Evolutionary conservation across 148 eudicot species (phyloP), one percentile per base, ranked within the genome.

Genomic region (Vaccinium macrocarpon): DNA sequence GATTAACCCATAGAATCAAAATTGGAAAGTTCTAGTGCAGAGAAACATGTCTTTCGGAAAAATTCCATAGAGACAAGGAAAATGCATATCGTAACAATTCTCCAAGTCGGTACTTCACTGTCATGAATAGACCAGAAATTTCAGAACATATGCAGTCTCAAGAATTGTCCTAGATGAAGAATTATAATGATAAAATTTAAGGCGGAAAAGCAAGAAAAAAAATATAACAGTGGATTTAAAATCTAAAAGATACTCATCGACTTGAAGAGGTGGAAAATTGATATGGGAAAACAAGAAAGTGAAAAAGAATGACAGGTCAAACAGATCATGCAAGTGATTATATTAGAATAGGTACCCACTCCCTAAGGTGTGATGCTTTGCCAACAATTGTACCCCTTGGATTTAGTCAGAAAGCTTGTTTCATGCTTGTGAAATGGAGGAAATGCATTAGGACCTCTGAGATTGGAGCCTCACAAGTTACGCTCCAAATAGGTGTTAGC

Each of bases 351-450:
- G 73, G 38, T 27, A 68, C 16, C 73, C 73, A 68, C 27, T 27
- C 29, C 42, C 16, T 18, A 76, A 48, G 55, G 38, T 19, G 52
- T 49, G 27, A 76, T 76, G 25, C 55, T 76, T 48, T 48, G 76
- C 76, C 76, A 72, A 76, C 55, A 21, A 8, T 42, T 76, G 29
- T 76, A 48, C 79, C 59, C 38, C 80, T 51, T n/a, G 32, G 75
- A 38, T 25, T 77, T 77, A 23, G 80, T 77, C 25, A 0, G 80
- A 27, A 77, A 2, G 23, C 35, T 49, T n/a, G 53, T n/a, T 76
- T 6, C 51, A 21, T 74, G 78, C 79, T 48, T 32, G n/a, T 0
- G 2, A 42, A 76, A 76, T 46, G 15, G 79, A 53, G 23, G 32
- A 71, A 48, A 23, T 2, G 5, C 32, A 21, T 12, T 19, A 48